Conservation (phyloP, 129 eudicot genomes). For the Scalesia atractyloides region DNA sequence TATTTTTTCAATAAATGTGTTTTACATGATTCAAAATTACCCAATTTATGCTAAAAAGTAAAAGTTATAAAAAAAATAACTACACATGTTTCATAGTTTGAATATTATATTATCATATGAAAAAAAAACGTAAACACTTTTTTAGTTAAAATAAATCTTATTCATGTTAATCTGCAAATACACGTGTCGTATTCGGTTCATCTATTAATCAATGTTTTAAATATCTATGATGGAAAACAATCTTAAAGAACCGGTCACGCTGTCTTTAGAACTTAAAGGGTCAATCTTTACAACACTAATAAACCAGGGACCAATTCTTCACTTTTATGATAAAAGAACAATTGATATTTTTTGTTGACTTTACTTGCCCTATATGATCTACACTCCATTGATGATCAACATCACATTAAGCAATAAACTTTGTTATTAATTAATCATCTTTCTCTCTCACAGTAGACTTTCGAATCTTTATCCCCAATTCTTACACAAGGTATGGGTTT, state of each 20-base stretch:
- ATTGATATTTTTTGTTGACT: conserved; percentile 18
- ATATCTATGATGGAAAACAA: background rate
- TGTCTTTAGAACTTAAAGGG: background rate
- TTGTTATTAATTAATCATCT: conserved; percentile 13
- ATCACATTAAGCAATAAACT: conserved; percentile 21
- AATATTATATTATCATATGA: no score
- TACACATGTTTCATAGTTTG: no score
- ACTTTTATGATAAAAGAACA: background rate
- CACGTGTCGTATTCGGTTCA: no score
- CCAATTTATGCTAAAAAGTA: no score
- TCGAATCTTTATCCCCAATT: conserved; percentile 10
- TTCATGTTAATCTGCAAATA: no score
- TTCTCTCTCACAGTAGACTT: conserved; percentile 10
- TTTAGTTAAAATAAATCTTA: no score
- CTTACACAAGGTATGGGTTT: conserved; percentile 29
- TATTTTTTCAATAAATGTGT: no score
- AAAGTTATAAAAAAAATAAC: no score
- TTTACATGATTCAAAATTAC: no score
- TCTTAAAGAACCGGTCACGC: background rate
- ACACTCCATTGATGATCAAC: background rate
- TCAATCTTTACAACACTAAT: background rate
- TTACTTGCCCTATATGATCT: background rate
- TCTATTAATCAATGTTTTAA: no score
- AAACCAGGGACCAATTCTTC: conserved; percentile 14
- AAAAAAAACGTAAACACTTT: no score